A percentile compares a stretch with the other conserved stretches of the same genome.
Evolutionary conservation across 176 grass and related monocot genomes (phyloP).

Genomic region (Carex myosuroides): DNA sequence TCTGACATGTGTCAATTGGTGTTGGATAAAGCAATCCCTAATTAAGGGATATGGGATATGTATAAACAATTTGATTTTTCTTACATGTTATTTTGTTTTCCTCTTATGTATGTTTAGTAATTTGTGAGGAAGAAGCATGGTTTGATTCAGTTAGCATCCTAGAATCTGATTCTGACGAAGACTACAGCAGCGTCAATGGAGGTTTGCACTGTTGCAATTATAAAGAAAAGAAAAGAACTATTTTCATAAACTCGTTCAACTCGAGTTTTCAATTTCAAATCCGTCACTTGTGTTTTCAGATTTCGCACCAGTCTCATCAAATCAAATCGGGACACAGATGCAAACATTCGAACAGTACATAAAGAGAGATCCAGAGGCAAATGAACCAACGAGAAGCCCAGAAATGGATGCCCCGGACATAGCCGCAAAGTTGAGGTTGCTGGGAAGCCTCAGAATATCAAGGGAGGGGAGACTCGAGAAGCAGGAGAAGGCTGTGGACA

Average conservation of each 20-base stretch:
- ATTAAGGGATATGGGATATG: background rate
- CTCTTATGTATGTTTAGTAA: constrained; percentile 39
- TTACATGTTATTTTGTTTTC: background rate
- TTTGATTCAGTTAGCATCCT: constrained; percentile 84
- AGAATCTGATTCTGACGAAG: constrained; percentile 91
- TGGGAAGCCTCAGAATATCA: constrained; percentile 25
- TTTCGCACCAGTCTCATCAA: constrained; percentile 24
- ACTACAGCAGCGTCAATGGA: constrained; percentile 87
- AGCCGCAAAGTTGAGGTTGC: constrained; percentile 1
- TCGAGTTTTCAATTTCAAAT: background rate
- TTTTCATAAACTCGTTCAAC: background rate
- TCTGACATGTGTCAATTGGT: background rate
- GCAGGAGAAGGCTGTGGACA: constrained; percentile 52
- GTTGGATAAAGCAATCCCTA: background rate
- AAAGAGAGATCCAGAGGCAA: background rate
- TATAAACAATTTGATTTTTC: background rate
- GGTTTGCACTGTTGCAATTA: constrained; percentile 36
- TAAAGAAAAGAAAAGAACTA: background rate
- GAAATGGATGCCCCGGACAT: constrained; percentile 1
- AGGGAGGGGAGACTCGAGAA: constrained; percentile 30
- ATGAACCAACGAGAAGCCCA: background rate
- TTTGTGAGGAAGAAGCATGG: constrained; percentile 91
- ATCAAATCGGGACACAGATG: constrained; percentile 38
- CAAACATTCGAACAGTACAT: constrained; percentile 38
- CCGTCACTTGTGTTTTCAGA: constrained; percentile 44